Conservation (phyloP, 225 moss, liverwort and hornwort species). For the Pseudisothecium myosuroides region DNA sequence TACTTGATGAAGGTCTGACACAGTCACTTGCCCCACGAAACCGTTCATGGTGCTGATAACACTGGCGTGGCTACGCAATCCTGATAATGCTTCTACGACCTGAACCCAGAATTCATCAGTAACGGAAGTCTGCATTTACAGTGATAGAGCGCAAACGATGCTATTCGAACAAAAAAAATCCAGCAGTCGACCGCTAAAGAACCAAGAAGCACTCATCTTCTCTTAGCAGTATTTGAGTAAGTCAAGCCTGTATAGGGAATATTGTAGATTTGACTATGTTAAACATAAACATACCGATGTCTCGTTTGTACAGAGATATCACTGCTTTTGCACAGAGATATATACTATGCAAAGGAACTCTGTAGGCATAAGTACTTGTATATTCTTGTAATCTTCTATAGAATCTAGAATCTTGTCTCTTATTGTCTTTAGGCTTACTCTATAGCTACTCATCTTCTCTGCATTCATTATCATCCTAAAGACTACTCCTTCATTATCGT, state of each 20-base stretch:
- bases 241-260: background rate
- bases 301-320: background rate
- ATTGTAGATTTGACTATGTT: background rate
- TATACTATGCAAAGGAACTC: background rate
- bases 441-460: background rate
- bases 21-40: slow-evolving; percentile 51
- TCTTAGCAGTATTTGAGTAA: background rate
- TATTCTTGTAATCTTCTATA: background rate
- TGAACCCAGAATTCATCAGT: slow-evolving; percentile 4
- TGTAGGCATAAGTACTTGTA: background rate
- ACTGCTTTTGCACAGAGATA: background rate
- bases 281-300: background rate
- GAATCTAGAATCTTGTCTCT: background rate
- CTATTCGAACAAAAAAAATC: background rate
- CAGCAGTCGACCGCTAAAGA: background rate
- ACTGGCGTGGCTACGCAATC: slow-evolving; percentile 42
- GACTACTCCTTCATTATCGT: background rate
- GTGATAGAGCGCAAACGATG: background rate
- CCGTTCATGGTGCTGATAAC: slow-evolving; percentile 59
- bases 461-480: background rate
- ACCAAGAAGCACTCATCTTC: background rate
- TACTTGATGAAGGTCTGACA: slow-evolving; percentile 70
- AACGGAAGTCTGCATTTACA: background rate
- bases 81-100: slow-evolving; percentile 56
- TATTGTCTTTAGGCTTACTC: background rate